Percentiles rank a stretch among this genome's conserved stretches.
Conservation (phyloP, 106 monocot genomes). For the Allium fistulosum region DNA sequence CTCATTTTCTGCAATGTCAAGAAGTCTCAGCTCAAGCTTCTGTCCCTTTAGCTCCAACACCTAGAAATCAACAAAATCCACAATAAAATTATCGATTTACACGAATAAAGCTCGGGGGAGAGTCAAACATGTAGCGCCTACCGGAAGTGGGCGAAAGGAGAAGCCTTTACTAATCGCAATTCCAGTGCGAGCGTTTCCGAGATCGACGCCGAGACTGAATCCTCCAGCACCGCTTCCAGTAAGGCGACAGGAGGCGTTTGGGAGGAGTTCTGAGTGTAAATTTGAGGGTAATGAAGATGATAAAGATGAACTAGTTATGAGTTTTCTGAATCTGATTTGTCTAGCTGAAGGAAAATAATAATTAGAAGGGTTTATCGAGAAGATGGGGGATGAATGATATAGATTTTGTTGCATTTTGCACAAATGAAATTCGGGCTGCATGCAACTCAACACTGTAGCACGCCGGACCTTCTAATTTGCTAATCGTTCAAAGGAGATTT, state of each 20-base stretch:
- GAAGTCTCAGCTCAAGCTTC: conserved; percentile 68
- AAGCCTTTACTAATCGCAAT: conserved; percentile 80
- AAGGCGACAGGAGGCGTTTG: conserved; percentile 58
- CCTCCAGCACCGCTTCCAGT: conserved; percentile 41
- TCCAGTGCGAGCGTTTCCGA: conserved; percentile 68
- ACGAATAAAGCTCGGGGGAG: no score
- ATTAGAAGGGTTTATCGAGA: no score
- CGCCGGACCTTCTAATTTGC: no score
- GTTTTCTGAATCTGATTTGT: no score
- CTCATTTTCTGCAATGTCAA: conserved; percentile 63
- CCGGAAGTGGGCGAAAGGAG: conserved; percentile 55
- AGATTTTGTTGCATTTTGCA: no score
- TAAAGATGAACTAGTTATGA: not conserved
- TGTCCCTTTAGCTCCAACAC: conserved; percentile 64
- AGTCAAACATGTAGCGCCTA: conserved; percentile 7
- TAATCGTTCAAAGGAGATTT: no score
- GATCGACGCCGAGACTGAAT: conserved; percentile 87
- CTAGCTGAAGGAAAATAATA: no score
- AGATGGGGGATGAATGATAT: no score
- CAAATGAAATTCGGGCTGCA: no score
- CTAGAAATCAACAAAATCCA: conserved; percentile 13
- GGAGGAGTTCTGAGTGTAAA: conserved; percentile 10
- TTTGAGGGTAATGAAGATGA: not conserved
- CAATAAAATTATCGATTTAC: no score
- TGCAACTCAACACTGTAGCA: no score